Base-by-base conservation (phyloP, 495 filamentous ascomycete species). In the Parathielavia hyrcaniae region DNA sequence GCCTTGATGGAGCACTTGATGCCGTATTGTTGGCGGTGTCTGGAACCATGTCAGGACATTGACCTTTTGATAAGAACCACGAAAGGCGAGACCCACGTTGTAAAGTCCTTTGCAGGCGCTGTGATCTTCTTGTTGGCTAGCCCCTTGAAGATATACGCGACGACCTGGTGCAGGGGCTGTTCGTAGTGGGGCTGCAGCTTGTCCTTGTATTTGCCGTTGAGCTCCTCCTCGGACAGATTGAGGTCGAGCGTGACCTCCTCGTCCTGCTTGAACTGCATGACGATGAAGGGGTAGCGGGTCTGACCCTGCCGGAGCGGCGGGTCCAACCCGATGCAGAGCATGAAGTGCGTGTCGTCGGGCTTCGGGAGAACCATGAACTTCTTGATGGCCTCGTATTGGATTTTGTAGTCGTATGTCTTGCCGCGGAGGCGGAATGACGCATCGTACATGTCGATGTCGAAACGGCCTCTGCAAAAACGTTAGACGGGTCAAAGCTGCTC, bases 361-460 rank as follows among this genome's bases (percentile, higher is more conserved):
- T 97, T 99, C 6, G 95, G 95, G 7, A 99, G 84, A 53, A 96
- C 78, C 83, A 99, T 95, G 72, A 97, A 97, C 73, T 97, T 97
- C 77, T 99, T 99, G 76, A 97, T 89, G 36, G 84, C 80, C 36
- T 96, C 88, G 69, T 96, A 99, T 74, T 96, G 90, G 60, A 99
- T 96, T 80, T 99, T 99, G 83, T 99, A 99, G 78, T 97, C 95
- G 79, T 99, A 99, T 34, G 95, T 99, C 74, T 97, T 97, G 50
- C 95, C 95, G 50, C 95, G 92, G 57, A 99, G 83, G 56, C 95
- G 87, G 82, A 99, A 97, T 6, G 95, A 97, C 1, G 84, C 83
- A 69, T 97, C 95, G 81, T 97, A 99, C 89, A 99, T 96, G 70
- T 97, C 95, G 78, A 97, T 95, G 72, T 97, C 95, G 80, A 97